Evolutionary conservation across 2,329 filamentous ascomycete species (phyloP), one percentile per base, ranked within the genome.

Genomic region (Colletotrichum sp.): DNA sequence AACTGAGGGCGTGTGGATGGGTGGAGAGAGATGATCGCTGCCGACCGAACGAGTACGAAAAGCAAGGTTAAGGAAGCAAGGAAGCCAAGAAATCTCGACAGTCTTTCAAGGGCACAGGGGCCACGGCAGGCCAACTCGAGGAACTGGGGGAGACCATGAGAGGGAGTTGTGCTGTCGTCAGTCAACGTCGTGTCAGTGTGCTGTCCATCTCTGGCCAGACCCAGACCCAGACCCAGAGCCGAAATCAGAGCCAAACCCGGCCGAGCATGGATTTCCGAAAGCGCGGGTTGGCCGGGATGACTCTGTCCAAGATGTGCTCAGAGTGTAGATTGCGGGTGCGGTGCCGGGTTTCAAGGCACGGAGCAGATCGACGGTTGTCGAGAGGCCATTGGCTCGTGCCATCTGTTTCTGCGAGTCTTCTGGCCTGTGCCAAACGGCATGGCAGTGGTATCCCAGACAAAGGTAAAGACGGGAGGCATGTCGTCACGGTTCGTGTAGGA

Each of bases 401-500:
- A 76, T 76, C 70, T 73, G 69, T 68, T 76, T 76, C 63, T 64
- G 64, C 69, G 44, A 52, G 28, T 71, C 49, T 39, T 44, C 67
- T 62, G 59, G 64, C 64, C 64, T 65, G 68, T 66, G 62, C 72
- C 26, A 62, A 63, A 21, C 26, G 59, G 49, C 34, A 62, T 66
- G 49, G 49, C 55, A 24, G 34, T 62, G 15, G 52, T 21, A 75
- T 71, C 59, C 71, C 34, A 26, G 62, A 60, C 65, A 75, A 71
- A 71, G 28, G 65, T 24, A 66, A 57, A 64, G 32, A 73, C 49
- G 65, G 74, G 60, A 57, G 34, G 9, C 64, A 72, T 76, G 73
- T 73, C 73, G 73, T 76, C 69, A 76, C 73, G 59, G 73, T 76
- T 76, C 71, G 71, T 69, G 65, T 69, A 60, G 28, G 71, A 75